Base-by-base conservation (phyloP, 768 basidiomycete genomes). In the Hygrophorus pudorinus region DNA sequence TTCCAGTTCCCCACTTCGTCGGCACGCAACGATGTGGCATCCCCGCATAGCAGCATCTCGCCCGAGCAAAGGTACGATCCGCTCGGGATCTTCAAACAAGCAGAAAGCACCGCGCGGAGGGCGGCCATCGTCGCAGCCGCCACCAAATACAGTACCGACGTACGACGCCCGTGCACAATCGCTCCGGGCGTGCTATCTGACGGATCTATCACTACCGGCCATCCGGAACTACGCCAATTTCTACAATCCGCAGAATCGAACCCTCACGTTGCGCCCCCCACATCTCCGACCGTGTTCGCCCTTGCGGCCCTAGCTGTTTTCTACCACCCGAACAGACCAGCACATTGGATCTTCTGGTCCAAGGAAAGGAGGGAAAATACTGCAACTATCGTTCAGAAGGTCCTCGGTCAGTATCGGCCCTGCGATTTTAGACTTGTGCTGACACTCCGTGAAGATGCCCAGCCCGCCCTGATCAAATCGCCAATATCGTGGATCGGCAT, bases 331-430 rank as follows among this genome's bases (percentile, higher is more conserved):
- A 64, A 66, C 24, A 71, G 79, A 56, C 71, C 71, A 11, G 73
- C 70, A 5, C 79, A 81, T 52, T 76, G 75, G 72, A 59, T 76
- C n/a, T 73, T 83, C 55, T 83, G 81, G 81, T 70, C 66, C 37
- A 67, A 65, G 48, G 68, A 67, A 38, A 64, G 67, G 52, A 73
- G 71, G 55, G 58, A 54, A 45, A 58, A 57, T 17, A 79, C 76
- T 13, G 76, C 76, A 12, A 58, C 59, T n/a, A 56, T 70, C 44
- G 73, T 83, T 27, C 70, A 76, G 55, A 67, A 65, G 36, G 64
- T 79, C 44, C 60, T 73, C 41, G 60, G 80, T 81, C 56, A 54
- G 78, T 72, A 16, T 37, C 7, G 33, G 5, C 36, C 8, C 17
- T 21, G 3, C 14, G n/a, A n/a, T 14, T 32, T 9, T 31, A 32